A percentile compares a stretch with the other conserved stretches of the same genome.
Conservation (phyloP, 345 rosid genomes). For the Linum tenue region DNA sequence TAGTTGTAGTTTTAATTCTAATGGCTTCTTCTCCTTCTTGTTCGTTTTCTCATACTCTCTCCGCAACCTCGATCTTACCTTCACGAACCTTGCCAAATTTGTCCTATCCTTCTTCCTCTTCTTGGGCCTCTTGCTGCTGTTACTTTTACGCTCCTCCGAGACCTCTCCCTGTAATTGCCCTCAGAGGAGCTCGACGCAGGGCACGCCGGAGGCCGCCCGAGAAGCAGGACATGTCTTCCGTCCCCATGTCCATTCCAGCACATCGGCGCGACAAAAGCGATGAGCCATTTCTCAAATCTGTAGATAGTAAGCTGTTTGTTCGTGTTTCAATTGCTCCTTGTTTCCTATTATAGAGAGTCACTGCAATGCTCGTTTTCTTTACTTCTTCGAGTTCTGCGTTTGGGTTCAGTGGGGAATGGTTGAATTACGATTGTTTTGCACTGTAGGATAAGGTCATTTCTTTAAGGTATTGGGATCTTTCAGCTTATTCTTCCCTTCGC, state of each 20-base stretch:
- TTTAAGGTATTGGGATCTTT: too few species aligned
- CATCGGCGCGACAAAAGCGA: constrained; percentile 35
- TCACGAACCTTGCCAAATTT: neutral
- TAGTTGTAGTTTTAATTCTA: neutral
- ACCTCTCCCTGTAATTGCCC: neutral
- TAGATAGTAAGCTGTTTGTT: constrained; percentile 26
- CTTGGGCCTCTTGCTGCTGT: constrained; percentile 2
- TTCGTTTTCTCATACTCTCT: neutral
- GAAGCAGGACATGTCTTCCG: neutral
- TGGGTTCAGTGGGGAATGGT: neutral
- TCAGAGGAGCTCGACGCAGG: constrained; percentile 9
- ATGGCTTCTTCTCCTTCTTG: constrained; percentile 10
- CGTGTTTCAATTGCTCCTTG: neutral
- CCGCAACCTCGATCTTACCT: constrained; percentile 12
- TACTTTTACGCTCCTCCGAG: neutral
- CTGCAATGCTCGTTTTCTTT: neutral
- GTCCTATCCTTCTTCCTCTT: constrained; percentile 1
- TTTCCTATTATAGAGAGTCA: neutral
- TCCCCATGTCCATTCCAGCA: constrained; percentile 31
- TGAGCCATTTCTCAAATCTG: constrained; percentile 33
- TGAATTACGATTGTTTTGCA: neutral
- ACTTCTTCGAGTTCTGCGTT: neutral
- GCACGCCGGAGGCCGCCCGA: constrained; percentile 5
- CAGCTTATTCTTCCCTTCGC: neutral
- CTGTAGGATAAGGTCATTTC: neutral